Percentiles rank a stretch among this genome's conserved stretches.
Conservation (phyloP, 148 eudicot species). For the Cornus controversa region DNA sequence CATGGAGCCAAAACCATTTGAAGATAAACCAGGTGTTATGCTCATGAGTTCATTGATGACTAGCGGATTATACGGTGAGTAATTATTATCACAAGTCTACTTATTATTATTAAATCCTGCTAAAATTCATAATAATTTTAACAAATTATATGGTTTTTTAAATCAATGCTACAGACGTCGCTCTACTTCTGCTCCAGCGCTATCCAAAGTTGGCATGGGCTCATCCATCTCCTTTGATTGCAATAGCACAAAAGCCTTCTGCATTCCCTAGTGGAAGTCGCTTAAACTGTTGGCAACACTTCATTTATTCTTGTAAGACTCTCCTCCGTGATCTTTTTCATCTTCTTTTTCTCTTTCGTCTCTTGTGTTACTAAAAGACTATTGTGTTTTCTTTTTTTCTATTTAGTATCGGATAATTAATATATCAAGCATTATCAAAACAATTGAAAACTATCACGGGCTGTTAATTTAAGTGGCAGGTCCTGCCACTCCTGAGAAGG, state of each 20-base stretch:
- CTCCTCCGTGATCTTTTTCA: not conserved
- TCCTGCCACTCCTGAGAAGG: too few species aligned
- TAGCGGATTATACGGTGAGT: slow-evolving; percentile 19
- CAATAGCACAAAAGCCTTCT: slow-evolving; percentile 16
- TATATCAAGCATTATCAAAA: too few species aligned
- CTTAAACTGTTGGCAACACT: slow-evolving; percentile 13
- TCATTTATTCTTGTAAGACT: slow-evolving; percentile 9
- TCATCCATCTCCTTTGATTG: slow-evolving; percentile 7
- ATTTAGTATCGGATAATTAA: too few species aligned
- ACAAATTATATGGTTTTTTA: not conserved
- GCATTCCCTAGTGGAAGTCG: slow-evolving; percentile 13
- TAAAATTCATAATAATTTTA: not conserved
- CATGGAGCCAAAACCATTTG: not conserved
- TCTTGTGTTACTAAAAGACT: too few species aligned
- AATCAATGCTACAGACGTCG: slow-evolving; percentile 13
- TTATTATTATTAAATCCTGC: not conserved
- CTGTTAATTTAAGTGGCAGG: too few species aligned
- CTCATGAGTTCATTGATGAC: slow-evolving; percentile 4
- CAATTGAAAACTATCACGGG: too few species aligned
- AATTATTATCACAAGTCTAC: too few species aligned
- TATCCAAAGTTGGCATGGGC: slow-evolving; percentile 17
- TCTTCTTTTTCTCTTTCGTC: too few species aligned
- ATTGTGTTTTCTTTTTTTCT: too few species aligned
- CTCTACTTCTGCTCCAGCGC: slow-evolving; percentile 16
- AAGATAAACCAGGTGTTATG: slow-evolving; percentile 1